Conservation (phyloP, 2,329 filamentous ascomycete species). For the Emergomyces pasteurianus region DNA sequence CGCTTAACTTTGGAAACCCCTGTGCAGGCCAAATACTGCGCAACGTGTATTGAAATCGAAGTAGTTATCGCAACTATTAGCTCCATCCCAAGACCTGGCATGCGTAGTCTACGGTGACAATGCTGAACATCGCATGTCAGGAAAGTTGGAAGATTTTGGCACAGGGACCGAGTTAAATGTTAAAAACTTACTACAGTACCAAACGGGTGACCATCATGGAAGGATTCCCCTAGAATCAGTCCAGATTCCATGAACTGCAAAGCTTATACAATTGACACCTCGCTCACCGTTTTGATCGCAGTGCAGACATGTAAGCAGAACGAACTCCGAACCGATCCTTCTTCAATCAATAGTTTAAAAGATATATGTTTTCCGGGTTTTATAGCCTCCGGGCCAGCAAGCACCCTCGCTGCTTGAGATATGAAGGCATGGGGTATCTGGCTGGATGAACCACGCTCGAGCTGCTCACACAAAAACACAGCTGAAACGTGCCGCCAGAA, state of each 20-base stretch:
- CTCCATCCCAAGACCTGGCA: neutral
- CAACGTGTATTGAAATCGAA: neutral
- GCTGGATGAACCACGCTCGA: neutral
- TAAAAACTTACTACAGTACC: too few species aligned
- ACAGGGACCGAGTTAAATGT: neutral
- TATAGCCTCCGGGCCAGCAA: neutral
- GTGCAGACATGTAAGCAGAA: too few species aligned
- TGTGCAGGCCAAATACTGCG: neutral
- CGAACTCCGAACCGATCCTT: too few species aligned
- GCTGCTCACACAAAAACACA: neutral
- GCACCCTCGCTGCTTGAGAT: neutral
- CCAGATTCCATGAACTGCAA: too few species aligned
- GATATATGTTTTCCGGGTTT: neutral
- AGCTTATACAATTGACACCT: too few species aligned
- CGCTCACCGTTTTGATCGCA: too few species aligned
- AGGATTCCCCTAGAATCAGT: too few species aligned
- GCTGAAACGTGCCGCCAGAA: too few species aligned
- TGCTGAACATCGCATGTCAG: neutral
- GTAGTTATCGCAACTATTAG: neutral
- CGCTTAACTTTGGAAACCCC: neutral
- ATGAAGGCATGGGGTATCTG: neutral
- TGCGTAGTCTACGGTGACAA: neutral
- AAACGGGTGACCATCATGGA: too few species aligned
- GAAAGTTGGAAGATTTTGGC: neutral
- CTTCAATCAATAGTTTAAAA: neutral